Base-by-base conservation (phyloP, 1,284 basidiomycete species). In the Ustilago sp. region DNA sequence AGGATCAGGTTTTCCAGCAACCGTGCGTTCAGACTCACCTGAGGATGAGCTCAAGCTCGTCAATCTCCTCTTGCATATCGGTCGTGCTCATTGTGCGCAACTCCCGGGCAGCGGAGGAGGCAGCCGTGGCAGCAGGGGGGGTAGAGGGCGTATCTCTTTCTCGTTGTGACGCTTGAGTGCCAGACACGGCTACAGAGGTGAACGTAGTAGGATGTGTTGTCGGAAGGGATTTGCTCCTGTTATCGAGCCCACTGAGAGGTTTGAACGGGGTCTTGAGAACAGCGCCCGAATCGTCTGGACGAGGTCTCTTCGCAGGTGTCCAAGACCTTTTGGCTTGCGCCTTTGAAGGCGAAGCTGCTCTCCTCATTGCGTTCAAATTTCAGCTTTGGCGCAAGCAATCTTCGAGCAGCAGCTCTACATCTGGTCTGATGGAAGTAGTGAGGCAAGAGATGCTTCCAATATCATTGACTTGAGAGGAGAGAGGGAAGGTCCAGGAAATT, bases 321-420 rank as follows among this genome's bases (percentile, higher is more conserved):
- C 23, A 35, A 7, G 36, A 36, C 2, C 58, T 48, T 1, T 23
- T 43, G 11, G 58, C 61, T 52, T 50, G 48, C 23, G 28, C 31
- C 28, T 74, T 74, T 12, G 71, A 74, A 3, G 71, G 66, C 23
- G 71, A 74, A 23, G 62, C 66, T 39, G 71, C 68, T 36, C 71
- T 64, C 19, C 71, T 59, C 71, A 74, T 74, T 11, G 7, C 45
- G 41, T 32, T n/a, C 3, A 8, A 15, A 13, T 13, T 13, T 28
- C 39, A 35, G 57, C 52, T 36, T 13, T 31, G 51, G 47, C 19
- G 32, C 15, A 5, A 35, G 43, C 41, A 35, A 41, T 15, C 19
- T 8, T 55, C 53, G 7, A 12, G 3, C 28, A 32, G 32, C 23
- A 51, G 11, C 48, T n/a, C 23, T 17, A 53, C 52, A 36, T 53